Evolutionary conservation across 2,329 filamentous ascomycete species (phyloP), one percentile per base, ranked within the genome.

Genomic region (Fusarium sp.): DNA sequence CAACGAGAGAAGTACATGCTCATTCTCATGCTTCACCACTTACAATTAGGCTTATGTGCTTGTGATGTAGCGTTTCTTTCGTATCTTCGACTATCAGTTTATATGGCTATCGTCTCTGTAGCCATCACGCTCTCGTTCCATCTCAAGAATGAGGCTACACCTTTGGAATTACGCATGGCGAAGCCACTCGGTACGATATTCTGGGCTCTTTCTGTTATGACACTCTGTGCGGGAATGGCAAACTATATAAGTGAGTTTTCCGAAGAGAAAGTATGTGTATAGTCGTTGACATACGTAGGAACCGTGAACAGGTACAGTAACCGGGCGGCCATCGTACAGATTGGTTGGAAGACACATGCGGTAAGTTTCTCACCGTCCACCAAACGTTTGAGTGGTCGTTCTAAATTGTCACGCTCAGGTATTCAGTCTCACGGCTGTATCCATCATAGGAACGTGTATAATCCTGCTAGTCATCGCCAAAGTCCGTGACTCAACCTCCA

Each of bases 51-150:
- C 49, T 68, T 30, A 72, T 34, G 1, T 12, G 11, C 16, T 6
- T 34, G 34, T 18, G 18, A 8, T 15, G 10, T 69, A 89, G 86
- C 88, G 0, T 98, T 98, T 77, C 90, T 98, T 29, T 96, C 95
- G 3, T 98, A 96, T 87, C 88, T 98, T 22, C 90, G 94, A 6
- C 87, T 98, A 4, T 91, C 92, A 32, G 88, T 97, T 74, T 97
- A 97, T 82, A 94, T 98, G 87, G 90, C 94, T 70, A 85, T 99
- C 54, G 94, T 98, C 11, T 89, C 93, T 29, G 88, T 97, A 32
- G 95, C 96, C 53, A 97, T 99, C 72, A 90, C 97, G 12, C 86
- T 98, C 53, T 97, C 93, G 16, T 99, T 99, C 79, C 95, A 99
- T 77, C 86, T 99, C 52, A 94, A 94, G 76, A 84, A 84, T 20